Conservation (phyloP, 1,139 yeast species). For the Arxiozyma telluris region DNA sequence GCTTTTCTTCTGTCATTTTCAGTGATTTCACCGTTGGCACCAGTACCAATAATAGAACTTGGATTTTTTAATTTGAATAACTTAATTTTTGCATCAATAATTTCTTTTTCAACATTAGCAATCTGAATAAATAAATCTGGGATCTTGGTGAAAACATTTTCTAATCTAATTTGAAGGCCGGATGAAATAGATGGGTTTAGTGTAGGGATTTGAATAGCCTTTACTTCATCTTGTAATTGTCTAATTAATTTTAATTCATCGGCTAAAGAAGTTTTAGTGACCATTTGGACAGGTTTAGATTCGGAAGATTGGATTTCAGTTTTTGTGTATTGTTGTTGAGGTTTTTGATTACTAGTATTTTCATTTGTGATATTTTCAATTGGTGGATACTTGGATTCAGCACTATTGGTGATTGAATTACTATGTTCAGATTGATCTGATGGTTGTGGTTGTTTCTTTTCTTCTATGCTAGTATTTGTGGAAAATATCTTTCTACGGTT, state of each 20-base stretch:
- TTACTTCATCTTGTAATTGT: slow-evolving; percentile 52
- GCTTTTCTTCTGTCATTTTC: slow-evolving; percentile 75
- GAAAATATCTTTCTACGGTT: slow-evolving; percentile 27
- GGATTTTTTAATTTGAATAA: slow-evolving; percentile 63
- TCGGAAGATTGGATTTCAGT: not conserved
- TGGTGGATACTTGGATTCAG: slow-evolving; percentile 10
- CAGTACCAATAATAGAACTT: slow-evolving; percentile 61
- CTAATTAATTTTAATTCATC: slow-evolving; percentile 45
- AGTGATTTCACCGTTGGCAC: slow-evolving; percentile 76
- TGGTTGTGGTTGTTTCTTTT: slow-evolving; percentile 4
- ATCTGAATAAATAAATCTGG: slow-evolving; percentile 62
- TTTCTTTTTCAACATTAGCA: slow-evolving; percentile 52
- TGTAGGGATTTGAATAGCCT: slow-evolving; percentile 25
- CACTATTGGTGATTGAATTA: not conserved
- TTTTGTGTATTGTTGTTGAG: not conserved
- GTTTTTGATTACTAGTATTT: not conserved
- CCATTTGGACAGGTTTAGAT: slow-evolving; percentile 16
- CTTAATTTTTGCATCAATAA: slow-evolving; percentile 60
- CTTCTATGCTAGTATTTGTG: slow-evolving; percentile 1
- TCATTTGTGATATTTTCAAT: not conserved
- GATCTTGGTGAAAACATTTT: slow-evolving; percentile 52
- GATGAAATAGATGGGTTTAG: slow-evolving; percentile 29
- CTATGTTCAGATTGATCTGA: not conserved
- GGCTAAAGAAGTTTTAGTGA: slow-evolving; percentile 10
- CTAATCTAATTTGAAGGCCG: slow-evolving; percentile 26